A percentile compares a stretch with the other conserved stretches of the same genome.
Evolutionary conservation across 805 yeast genomes (phyloP).

Genomic region (Yamadazyma insecticola): DNA sequence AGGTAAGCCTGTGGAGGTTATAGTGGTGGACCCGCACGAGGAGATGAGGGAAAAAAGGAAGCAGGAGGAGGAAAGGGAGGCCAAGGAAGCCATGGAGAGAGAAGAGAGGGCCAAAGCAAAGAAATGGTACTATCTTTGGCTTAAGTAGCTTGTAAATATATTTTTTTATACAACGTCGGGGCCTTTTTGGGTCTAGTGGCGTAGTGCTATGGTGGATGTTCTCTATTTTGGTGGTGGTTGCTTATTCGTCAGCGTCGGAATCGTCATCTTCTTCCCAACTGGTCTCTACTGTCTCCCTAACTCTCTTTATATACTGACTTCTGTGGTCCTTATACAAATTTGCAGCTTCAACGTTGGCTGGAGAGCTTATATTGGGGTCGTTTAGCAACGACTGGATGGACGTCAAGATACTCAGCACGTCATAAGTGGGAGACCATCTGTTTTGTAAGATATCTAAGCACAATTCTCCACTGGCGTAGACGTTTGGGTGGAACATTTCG

Average conservation of each 20-base stretch:
- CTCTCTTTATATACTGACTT: slow-evolving; percentile 85
- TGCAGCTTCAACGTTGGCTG: slow-evolving; percentile 98
- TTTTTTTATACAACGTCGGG: neutral
- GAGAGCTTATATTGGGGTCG: slow-evolving; percentile 94
- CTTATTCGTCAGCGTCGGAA: slow-evolving; percentile 46
- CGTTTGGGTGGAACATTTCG: slow-evolving; percentile 98
- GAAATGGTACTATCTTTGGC: slow-evolving; percentile 54
- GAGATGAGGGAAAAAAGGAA: slow-evolving; percentile 20
- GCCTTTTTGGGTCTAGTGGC: neutral
- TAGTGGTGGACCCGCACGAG: slow-evolving; percentile 35
- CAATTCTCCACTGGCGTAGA: slow-evolving; percentile 90
- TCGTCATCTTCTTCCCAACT: slow-evolving; percentile 84
- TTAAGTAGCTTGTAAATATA: slow-evolving; percentile 22
- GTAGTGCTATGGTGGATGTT: no score
- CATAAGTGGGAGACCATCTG: slow-evolving; percentile 98
- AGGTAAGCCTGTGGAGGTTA: slow-evolving; percentile 35
- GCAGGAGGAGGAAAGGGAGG: slow-evolving; percentile 13
- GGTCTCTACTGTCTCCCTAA: slow-evolving; percentile 89
- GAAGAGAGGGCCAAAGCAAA: slow-evolving; percentile 7
- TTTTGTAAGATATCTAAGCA: slow-evolving; percentile 95
- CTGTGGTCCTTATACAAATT: slow-evolving; percentile 92
- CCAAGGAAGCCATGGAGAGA: slow-evolving; percentile 1
- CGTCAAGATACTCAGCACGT: slow-evolving; percentile 91
- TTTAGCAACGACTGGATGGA: slow-evolving; percentile 87
- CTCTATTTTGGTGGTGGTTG: no score